phyloP scores from a whole-genome alignment of 108 stramenopile species.

The Aurantiochytrium sp. region DNA sequence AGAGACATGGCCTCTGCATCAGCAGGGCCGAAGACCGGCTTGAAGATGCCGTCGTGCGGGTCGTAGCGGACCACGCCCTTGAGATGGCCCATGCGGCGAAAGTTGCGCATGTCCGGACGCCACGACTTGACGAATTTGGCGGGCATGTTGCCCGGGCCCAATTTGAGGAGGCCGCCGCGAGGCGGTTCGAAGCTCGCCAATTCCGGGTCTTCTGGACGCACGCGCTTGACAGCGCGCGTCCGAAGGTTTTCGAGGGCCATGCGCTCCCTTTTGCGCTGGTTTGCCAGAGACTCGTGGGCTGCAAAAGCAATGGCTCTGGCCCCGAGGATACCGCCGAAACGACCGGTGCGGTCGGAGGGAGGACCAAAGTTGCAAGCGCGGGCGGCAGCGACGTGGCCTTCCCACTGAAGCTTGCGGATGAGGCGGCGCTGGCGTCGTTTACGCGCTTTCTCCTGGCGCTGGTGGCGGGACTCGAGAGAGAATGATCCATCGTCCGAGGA shows the following conservation, averaged over 20 bases:
- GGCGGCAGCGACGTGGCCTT: not conserved
- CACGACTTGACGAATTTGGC: not conserved
- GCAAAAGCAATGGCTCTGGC: not conserved
- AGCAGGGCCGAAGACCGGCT: not conserved
- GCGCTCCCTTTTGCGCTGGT: not conserved
- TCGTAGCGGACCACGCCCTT: not conserved
- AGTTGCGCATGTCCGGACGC: not conserved
- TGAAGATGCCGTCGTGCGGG: not conserved
- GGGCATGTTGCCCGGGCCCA: not conserved
- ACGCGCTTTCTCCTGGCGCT: not conserved
- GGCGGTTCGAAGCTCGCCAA: not conserved
- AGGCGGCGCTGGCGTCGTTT: not conserved
- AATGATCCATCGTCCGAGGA: not conserved
- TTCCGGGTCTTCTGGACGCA: not conserved
- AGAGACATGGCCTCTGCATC: not conserved
- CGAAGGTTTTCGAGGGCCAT: not conserved
- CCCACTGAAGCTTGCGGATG: slow-evolving; percentile 16
- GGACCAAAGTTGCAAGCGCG: not conserved
- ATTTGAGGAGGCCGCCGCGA: not conserved
- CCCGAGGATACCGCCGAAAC: not conserved
- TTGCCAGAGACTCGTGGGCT: not conserved
- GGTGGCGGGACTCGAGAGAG: not conserved
- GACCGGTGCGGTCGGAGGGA: not conserved
- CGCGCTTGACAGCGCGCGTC: not conserved
- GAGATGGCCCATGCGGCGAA: not conserved